Percentiles rank a stretch among this genome's conserved stretches.
phyloP scores from a whole-genome alignment of 306 rosid genomes.

The Alnus glutinosa region DNA sequence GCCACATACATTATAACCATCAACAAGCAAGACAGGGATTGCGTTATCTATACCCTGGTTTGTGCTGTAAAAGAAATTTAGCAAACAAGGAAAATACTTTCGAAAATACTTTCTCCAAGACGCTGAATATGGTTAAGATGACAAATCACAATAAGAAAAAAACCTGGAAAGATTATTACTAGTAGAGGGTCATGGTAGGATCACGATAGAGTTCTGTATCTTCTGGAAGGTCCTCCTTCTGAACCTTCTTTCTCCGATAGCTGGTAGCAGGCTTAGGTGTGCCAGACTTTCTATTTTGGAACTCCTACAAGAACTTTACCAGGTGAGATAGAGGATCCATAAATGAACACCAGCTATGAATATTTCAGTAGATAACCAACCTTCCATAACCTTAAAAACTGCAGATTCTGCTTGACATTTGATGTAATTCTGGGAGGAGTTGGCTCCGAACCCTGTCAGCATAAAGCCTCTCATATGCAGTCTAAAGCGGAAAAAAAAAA shows the following conservation, averaged over 20 bases:
- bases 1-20: constrained; percentile 95
- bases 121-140: background rate
- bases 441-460: constrained; percentile 51
- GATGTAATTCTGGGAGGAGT: constrained; percentile 81
- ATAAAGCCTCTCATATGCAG: constrained; percentile 11
- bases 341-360: background rate
- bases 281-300: constrained; percentile 61
- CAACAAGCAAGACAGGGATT: constrained; percentile 84
- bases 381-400: constrained; percentile 74
- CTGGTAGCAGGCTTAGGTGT: constrained; percentile 76
- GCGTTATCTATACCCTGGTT: constrained; percentile 69
- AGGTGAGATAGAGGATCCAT: constrained; percentile 17
- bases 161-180: constrained; percentile 52
- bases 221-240: constrained; percentile 51
- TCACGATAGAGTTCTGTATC: constrained; percentile 64
- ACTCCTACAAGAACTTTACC: constrained; percentile 49
- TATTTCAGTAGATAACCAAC: constrained; percentile 30
- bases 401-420: constrained; percentile 86
- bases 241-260: constrained; percentile 76
- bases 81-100: constrained; percentile 3
- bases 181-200: constrained; percentile 72
- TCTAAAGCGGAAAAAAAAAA: background rate
- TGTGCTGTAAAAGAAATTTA: constrained; percentile 51
- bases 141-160: constrained; percentile 11
- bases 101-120: constrained; percentile 4